These are phyloP conservation scores for Cicer yamashitae DNA, from an alignment of 306 rosid genomes.

Conservation along the genomic window DNA sequence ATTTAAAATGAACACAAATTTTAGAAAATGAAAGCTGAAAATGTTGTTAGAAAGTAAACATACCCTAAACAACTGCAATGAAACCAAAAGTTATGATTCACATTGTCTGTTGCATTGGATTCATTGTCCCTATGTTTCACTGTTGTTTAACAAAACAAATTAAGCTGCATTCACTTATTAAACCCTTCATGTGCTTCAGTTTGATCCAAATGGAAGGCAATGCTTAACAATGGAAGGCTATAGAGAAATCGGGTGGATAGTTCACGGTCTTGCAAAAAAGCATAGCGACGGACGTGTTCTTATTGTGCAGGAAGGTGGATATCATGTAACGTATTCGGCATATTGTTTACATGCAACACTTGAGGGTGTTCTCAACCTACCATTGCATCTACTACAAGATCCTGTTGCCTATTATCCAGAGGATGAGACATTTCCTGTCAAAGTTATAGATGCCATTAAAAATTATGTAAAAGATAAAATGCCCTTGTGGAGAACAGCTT, in stretches of 20 bases:
- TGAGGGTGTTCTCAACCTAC: constrained; percentile 83
- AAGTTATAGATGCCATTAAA: constrained; percentile 66
- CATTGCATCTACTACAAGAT: constrained; percentile 62
- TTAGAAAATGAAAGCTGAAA: too few relatives aligned
- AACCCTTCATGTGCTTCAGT: constrained; percentile 52
- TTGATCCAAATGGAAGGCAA: constrained; percentile 96
- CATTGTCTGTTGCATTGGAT: constrained; percentile 20
- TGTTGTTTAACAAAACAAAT: neutral
- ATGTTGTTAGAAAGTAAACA: too few relatives aligned
- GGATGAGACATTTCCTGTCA: constrained; percentile 63
- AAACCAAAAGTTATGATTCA: neutral
- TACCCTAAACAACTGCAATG: neutral
- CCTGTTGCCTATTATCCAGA: constrained; percentile 79
- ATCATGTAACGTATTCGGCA: constrained; percentile 87
- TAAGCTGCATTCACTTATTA: constrained; percentile 19
- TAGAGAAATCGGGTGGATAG: constrained; percentile 63
- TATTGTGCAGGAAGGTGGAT: constrained; percentile 95
- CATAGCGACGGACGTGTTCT: constrained; percentile 65
- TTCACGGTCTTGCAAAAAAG: constrained; percentile 50
- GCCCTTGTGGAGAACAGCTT: constrained; percentile 55
- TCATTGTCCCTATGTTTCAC: neutral
- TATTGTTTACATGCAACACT: constrained; percentile 92
- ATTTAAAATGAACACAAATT: too few relatives aligned
- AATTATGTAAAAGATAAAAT: constrained; percentile 54
- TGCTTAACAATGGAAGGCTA: constrained; percentile 94